These are phyloP conservation scores for Beauveria sp. DNA, from an alignment of 2,329 filamentous ascomycete genomes.

Conservation along the genomic window DNA sequence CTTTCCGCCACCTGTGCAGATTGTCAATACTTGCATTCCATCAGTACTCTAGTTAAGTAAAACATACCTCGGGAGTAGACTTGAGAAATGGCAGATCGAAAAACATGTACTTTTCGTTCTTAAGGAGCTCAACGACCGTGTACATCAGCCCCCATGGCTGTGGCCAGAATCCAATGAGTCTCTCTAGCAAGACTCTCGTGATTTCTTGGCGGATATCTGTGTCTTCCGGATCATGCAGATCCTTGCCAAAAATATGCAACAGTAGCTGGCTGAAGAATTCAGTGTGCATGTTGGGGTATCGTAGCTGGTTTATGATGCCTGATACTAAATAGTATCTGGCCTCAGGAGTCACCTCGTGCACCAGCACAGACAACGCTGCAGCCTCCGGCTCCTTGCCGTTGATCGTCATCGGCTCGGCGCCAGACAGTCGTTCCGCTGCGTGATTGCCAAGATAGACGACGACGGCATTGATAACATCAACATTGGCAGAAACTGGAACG, in stretches of 20 bases:
- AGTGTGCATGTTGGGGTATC: constrained; percentile 82
- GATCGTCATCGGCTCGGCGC: constrained; percentile 48
- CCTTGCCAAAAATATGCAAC: constrained; percentile 75
- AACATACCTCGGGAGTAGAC: constrained; percentile 70
- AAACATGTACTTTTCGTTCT: constrained; percentile 86
- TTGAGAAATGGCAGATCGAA: constrained; percentile 92
- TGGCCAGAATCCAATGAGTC: constrained; percentile 79
- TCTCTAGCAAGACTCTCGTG: constrained; percentile 78
- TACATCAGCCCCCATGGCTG: constrained; percentile 94
- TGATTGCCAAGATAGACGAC: constrained; percentile 74
- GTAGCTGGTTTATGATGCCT: constrained; percentile 84
- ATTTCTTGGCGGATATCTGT: constrained; percentile 84
- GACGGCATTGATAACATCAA: constrained; percentile 68
- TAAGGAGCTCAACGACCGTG: constrained; percentile 79
- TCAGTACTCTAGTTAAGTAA: not conserved
- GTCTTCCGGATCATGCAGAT: constrained; percentile 66
- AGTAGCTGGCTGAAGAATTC: constrained; percentile 87
- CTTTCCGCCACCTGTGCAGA: constrained; percentile 27
- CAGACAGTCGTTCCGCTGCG: constrained; percentile 54
- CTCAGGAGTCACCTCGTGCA: constrained; percentile 67
- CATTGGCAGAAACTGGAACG: constrained; percentile 60
- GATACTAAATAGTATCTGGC: constrained; percentile 77
- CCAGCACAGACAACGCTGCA: constrained; percentile 66
- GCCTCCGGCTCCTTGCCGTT: constrained; percentile 45
- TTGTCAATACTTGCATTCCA: constrained; percentile 10